Percentiles rank a stretch among this genome's conserved stretches.
phyloP scores from a whole-genome alignment of 208 protist species.

The Trypanosoma theileri region DNA sequence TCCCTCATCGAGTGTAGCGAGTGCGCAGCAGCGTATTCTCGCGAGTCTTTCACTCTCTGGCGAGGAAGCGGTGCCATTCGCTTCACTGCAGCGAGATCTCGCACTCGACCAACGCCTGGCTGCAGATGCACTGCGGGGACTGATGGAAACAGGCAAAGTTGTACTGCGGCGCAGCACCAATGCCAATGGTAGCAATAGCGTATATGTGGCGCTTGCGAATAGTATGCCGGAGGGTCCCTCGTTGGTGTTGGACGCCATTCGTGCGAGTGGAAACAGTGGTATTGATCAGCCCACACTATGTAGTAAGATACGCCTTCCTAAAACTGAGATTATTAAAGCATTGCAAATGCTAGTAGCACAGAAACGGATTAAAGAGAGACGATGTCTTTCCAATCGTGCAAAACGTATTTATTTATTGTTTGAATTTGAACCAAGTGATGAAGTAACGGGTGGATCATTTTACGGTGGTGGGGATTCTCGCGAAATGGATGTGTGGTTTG shows the following conservation, averaged over 20 bases:
- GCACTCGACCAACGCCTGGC: slow-evolving; percentile 30
- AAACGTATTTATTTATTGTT: slow-evolving; percentile 82
- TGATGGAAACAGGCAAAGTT: slow-evolving; percentile 55
- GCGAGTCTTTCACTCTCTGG: slow-evolving; percentile 33
- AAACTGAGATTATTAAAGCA: slow-evolving; percentile 70
- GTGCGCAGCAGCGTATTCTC: slow-evolving; percentile 48
- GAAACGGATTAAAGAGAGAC: slow-evolving; percentile 71
- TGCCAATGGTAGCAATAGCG: neutral
- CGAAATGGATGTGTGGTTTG: slow-evolving; percentile 73
- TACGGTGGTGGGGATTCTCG: slow-evolving; percentile 71
- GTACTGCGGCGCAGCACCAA: slow-evolving; percentile 39
- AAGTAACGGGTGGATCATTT: slow-evolving; percentile 82
- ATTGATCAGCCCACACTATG: slow-evolving; percentile 73
- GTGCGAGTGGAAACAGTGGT: slow-evolving; percentile 58
- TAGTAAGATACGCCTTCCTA: slow-evolving; percentile 54
- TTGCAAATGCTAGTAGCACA: slow-evolving; percentile 51
- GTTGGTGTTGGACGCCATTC: slow-evolving; percentile 66
- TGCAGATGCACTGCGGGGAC: slow-evolving; percentile 49
- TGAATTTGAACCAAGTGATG: slow-evolving; percentile 71
- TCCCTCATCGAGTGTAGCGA: slow-evolving; percentile 2
- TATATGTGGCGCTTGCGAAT: slow-evolving; percentile 59
- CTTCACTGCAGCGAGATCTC: slow-evolving; percentile 49
- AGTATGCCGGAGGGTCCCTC: slow-evolving; percentile 60
- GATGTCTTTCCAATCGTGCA: slow-evolving; percentile 80
- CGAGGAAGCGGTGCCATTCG: slow-evolving; percentile 48